A percentile compares a stretch with the other conserved stretches of the same genome.
phyloP scores from a whole-genome alignment of 179 eudicot genomes.

The Silene coronaria region DNA sequence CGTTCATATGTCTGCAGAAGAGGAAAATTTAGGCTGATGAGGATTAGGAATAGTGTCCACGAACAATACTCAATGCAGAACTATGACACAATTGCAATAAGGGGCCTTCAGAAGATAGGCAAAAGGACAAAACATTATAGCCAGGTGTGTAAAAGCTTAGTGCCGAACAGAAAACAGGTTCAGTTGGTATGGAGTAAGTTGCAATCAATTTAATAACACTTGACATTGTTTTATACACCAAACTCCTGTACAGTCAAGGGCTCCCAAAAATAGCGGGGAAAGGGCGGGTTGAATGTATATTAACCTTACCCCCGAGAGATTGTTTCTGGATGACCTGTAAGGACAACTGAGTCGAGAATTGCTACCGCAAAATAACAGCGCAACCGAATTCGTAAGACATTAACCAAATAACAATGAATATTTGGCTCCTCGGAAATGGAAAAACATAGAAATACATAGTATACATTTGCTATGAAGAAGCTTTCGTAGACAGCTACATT shows the following conservation, averaged over 20 bases:
- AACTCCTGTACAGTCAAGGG: too few species aligned
- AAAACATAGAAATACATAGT: too few species aligned
- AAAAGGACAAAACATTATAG: neutral
- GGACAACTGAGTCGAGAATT: too few species aligned
- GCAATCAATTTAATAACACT: neutral
- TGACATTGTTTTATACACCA: neutral
- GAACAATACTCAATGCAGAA: neutral
- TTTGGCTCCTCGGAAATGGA: neutral
- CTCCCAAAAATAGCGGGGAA: too few species aligned
- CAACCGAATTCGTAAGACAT: too few species aligned
- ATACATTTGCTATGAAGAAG: too few species aligned
- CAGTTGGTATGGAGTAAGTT: neutral
- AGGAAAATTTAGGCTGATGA: constrained; percentile 9
- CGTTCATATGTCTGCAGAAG: constrained; percentile 80
- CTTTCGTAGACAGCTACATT: too few species aligned
- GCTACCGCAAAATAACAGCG: too few species aligned
- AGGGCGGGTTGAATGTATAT: too few species aligned
- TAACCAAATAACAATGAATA: too few species aligned
- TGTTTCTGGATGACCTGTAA: too few species aligned
- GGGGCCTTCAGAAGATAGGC: neutral
- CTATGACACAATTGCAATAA: neutral
- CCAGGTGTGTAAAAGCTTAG: neutral
- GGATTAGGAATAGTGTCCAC: neutral
- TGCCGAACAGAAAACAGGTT: neutral
- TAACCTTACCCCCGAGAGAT: too few species aligned